Percentiles rank a stretch among this genome's conserved stretches.
phyloP scores from a whole-genome alignment of 805 yeast genomes.

The Wickerhamomyces bisporus region DNA sequence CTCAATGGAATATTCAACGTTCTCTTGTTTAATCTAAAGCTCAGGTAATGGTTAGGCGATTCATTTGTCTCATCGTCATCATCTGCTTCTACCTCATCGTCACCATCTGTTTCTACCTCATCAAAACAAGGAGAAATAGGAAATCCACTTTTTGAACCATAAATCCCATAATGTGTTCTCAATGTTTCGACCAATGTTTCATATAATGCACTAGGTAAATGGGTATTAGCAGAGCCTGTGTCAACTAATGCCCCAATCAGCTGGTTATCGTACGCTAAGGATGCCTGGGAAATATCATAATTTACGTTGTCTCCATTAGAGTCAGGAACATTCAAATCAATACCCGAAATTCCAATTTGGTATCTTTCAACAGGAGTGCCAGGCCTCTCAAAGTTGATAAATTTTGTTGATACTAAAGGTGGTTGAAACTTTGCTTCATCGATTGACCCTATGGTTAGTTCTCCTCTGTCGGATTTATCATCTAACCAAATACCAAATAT shows the following conservation, averaged over 20 bases:
- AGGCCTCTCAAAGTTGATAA: conserved; percentile 13
- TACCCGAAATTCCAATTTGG: conserved; percentile 12
- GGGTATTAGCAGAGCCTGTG: conserved; percentile 17
- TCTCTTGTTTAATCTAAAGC: neutral
- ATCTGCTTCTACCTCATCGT: neutral
- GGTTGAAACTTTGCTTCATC: conserved; percentile 34
- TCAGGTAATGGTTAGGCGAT: neutral
- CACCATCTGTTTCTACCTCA: neutral
- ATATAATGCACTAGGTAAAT: conserved; percentile 15
- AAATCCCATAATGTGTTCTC: neutral
- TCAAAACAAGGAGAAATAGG: conserved; percentile 3
- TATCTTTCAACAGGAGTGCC: conserved; percentile 8
- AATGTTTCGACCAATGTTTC: conserved; percentile 1
- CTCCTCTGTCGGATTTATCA: conserved; percentile 9
- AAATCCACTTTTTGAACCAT: neutral
- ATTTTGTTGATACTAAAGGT: conserved; percentile 28
- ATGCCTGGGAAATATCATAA: conserved; percentile 6
- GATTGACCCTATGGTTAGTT: conserved; percentile 36
- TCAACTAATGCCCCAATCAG: conserved; percentile 15
- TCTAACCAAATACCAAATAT: conserved; percentile 18
- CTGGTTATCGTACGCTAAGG: conserved; percentile 2
- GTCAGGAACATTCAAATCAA: conserved; percentile 1
- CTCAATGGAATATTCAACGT: neutral
- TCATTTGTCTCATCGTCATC: neutral
- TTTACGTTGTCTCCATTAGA: neutral